phyloP scores from a whole-genome alignment of 1,284 basidiomycete species.

The Clitocybe nebularis region DNA sequence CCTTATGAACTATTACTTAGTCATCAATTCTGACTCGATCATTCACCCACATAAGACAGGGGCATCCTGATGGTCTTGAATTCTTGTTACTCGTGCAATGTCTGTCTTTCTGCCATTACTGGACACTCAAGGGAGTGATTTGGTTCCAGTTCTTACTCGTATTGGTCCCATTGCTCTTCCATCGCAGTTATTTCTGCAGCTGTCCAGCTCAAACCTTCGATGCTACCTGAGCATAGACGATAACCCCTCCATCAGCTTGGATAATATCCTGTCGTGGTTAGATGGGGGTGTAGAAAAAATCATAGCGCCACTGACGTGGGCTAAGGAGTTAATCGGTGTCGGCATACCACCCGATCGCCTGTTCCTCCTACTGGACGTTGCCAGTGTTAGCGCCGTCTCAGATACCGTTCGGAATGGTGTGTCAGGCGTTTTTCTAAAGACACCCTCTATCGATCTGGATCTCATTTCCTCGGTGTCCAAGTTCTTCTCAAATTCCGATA shows the following conservation, averaged over 20 bases:
- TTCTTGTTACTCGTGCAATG: conserved; percentile 31
- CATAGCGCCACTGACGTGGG: conserved; percentile 63
- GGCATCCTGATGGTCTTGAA: background rate
- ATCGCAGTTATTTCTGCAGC: conserved; percentile 18
- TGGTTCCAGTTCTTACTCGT: conserved; percentile 62
- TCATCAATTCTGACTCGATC: conserved; percentile 5
- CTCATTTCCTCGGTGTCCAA: conserved; percentile 70
- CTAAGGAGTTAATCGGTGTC: conserved; percentile 62
- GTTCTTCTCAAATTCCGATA: conserved; percentile 63
- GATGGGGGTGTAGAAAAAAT: conserved; percentile 78
- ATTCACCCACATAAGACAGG: conserved; percentile 3
- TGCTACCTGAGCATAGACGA: conserved; percentile 58
- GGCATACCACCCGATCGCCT: conserved; percentile 69
- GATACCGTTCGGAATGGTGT: conserved; percentile 69
- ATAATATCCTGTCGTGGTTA: conserved; percentile 63
- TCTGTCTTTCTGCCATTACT: conserved; percentile 60
- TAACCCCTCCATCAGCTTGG: conserved; percentile 40
- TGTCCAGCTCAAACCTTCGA: conserved; percentile 12
- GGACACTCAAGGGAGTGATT: conserved; percentile 39
- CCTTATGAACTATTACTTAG: background rate
- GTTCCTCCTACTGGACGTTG: conserved; percentile 69
- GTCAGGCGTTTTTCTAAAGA: conserved; percentile 76
- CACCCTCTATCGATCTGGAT: conserved; percentile 60
- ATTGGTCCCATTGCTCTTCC: conserved; percentile 68
- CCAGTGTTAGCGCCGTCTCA: conserved; percentile 69